Conservation (phyloP, 371 early-diverging fungal species). For the Entomophthora muscae region DNA sequence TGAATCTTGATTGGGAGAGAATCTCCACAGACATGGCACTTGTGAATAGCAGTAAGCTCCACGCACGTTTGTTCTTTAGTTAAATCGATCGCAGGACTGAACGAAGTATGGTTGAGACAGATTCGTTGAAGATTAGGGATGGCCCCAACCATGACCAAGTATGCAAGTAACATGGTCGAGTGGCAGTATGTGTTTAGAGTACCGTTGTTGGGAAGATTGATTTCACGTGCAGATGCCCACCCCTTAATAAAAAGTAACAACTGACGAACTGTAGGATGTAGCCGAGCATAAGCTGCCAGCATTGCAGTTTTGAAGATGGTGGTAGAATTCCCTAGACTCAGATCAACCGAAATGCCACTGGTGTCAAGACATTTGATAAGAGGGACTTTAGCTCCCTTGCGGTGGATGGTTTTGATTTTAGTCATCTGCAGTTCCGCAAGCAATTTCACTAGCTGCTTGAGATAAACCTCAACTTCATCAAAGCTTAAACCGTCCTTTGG, state of each 20-base stretch:
- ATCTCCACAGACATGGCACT: neutral
- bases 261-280: neutral
- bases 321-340: neutral
- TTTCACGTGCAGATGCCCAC: neutral
- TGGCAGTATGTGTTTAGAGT: constrained; percentile 6
- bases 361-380: constrained; percentile 1
- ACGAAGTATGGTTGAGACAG: neutral
- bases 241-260: neutral
- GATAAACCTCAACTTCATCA: neutral
- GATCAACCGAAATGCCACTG: neutral
- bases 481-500: neutral
- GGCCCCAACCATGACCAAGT: neutral
- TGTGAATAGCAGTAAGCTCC: neutral
- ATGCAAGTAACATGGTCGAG: neutral
- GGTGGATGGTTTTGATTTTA: neutral
- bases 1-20: neutral
- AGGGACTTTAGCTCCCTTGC: neutral
- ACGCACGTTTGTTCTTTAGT: neutral
- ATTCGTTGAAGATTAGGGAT: neutral
- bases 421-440: neutral
- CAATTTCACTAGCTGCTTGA: neutral
- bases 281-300: neutral
- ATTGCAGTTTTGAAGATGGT: neutral
- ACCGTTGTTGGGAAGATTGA: neutral
- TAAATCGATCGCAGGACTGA: neutral